Base-by-base conservation (phyloP, 2,329 filamentous ascomycete species). In the Paecilomyces fulvus region DNA sequence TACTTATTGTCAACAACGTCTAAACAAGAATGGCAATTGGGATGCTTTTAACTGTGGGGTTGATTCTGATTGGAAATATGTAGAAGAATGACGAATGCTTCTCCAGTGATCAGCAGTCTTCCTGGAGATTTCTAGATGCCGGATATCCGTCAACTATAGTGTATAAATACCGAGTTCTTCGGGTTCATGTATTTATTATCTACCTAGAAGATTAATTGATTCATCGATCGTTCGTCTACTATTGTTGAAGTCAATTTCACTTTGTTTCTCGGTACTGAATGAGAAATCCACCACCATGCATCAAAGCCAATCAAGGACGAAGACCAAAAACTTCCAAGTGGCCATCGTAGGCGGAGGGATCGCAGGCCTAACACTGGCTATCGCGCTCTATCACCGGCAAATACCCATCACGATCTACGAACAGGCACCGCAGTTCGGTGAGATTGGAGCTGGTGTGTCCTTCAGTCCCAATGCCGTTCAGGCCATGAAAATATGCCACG, bases 381-480 rank as follows among this genome's bases (percentile, higher is more conserved):
- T 67, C 23, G 65, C 59, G 12, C 58, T 68, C 17, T 51, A 61
- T 25, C 59, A 61, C 46, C 64, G 60, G 30, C 52, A 60, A 14
- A 52, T 70, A 25, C 56, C 60, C 28, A 56, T 68, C 50, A 64
- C 59, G 21, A 55, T 70, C 51, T 82, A 80, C 62, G 79, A 82
- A 64, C 70, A 76, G 52, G 78, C 78, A 1, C 59, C 69, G 2
- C 67, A 70, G 23, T 81, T 81, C 57, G 74, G 73, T 55, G 79
- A 81, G 61, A 79, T 81, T 23, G 79, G 79, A 11, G 79, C 79
- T 0, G 79, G 79, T 20, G 76, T 81, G 0, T 69, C 73, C 2
- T 75, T 81, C 55, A 75, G 73, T 1, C 73, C 76, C 48, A 80
- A 81, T 61, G 74, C 78, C n/a, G 66, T 70, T 3, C 71, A 75